Evolutionary conservation across 176 grass and related monocot species (phyloP), one percentile per base, ranked within the genome.

Genomic region (Calamus simplicifolius): DNA sequence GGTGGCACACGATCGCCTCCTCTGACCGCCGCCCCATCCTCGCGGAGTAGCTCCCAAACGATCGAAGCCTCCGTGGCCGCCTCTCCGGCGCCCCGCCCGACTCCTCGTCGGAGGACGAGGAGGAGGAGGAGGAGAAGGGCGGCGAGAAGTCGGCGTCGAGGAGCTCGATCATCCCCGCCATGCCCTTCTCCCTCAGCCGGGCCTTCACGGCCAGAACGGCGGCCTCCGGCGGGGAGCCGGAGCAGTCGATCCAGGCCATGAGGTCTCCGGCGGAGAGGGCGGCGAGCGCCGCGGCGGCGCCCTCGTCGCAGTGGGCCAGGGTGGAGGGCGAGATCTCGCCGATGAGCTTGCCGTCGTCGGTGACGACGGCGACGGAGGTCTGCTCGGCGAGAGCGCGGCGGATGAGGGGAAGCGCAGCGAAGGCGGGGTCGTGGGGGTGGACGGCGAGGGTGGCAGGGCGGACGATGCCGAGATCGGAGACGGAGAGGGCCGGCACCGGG

Each of bases 261-360:
- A 95, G 80, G 59, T 89, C 76, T 27, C 69, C 79, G 12, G 67
- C 76, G 19, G 85, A 89, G 43, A 95, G 90, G 53, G 90, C 82
- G 59, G 82, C 82, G 48, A 89, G 62, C 27, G 75, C 81, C 0
- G 81, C 89, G 14, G 79, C 90, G 4, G 76, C 75, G 43, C 43
- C 31, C 62, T 86, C 75, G 26, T 80, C 73, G n/a, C 76, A 79
- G 3, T 76, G 67, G 1, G 79, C 67, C 5, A 95, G 85, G 4
- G 79, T 76, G 0, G 73, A 63, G 0, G 82, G 73, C 21, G 90
- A 86, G 73, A 89, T 75, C 76, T 89, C 90, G 15, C 79, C 85
- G 29, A 86, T 55, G 25, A 95, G 85, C 65, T 70, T 73, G 48
- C 73, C 76, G 3, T 67, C 73, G 26, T 77, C 59, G 28, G 76